Evolutionary conservation across 371 early-diverging fungal species (phyloP).

Genomic region (Lichtheimia ornata): DNA sequence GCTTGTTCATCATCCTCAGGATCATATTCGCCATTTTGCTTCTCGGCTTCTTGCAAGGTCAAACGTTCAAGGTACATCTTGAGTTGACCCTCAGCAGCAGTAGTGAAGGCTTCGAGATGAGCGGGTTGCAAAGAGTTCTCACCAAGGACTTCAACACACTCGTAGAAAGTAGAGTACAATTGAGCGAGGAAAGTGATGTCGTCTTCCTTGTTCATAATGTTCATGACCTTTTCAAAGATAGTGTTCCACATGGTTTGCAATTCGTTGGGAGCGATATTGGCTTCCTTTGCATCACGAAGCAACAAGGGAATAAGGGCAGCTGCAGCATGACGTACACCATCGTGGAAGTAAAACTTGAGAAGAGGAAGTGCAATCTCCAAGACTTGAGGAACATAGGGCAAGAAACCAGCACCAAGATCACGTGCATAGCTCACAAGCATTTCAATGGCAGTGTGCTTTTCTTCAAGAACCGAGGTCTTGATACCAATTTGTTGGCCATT

Average conservation of each 20-base stretch:
- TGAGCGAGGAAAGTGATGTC: conserved; percentile 80
- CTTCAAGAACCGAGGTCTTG: conserved; percentile 92
- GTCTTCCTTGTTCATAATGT: conserved; percentile 70
- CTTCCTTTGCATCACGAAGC: conserved; percentile 65
- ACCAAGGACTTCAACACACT: conserved; percentile 71
- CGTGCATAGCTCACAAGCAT: conserved; percentile 95
- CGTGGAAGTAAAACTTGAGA: conserved; percentile 95
- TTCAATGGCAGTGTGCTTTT: conserved; percentile 96
- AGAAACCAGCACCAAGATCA: conserved; percentile 88
- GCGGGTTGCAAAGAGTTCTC: conserved; percentile 62
- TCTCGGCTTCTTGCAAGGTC: conserved; percentile 70
- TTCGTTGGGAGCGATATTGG: conserved; percentile 43
- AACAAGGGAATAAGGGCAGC: conserved; percentile 82
- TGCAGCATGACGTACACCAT: conserved; percentile 91
- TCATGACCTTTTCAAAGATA: conserved; percentile 68
- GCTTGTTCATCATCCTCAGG: conserved; percentile 87
- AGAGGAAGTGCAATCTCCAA: conserved; percentile 86
- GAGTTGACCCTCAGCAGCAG: conserved; percentile 68
- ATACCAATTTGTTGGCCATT: conserved; percentile 94
- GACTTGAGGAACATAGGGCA: conserved; percentile 78
- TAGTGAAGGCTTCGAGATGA: conserved; percentile 67
- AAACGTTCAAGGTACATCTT: conserved; percentile 71
- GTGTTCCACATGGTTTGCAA: conserved; percentile 63
- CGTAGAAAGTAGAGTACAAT: conserved; percentile 76
- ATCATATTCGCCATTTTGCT: conserved; percentile 80